Conservation (phyloP, 1,139 yeast species). For the Nematodospora anomalae region DNA sequence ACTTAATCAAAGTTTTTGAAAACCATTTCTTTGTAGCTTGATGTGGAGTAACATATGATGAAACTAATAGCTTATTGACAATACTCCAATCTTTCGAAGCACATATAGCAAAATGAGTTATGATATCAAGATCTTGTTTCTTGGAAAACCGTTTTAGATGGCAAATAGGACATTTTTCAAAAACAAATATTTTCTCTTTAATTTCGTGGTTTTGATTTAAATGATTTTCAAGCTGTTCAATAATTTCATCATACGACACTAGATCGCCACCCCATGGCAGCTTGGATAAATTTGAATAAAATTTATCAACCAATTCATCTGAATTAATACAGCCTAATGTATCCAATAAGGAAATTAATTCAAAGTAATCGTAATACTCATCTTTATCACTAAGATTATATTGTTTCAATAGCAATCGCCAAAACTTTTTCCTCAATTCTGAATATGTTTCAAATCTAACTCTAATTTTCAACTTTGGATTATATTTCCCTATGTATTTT, state of each 20-base stretch:
- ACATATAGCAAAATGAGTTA: constrained; percentile 87
- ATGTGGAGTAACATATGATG: constrained; percentile 75
- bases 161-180: constrained; percentile 79
- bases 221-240: constrained; percentile 51
- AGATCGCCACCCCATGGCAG: constrained; percentile 57
- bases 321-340: constrained; percentile 60
- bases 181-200: constrained; percentile 46
- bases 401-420: constrained; percentile 63
- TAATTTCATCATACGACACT: constrained; percentile 56
- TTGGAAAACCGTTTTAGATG: constrained; percentile 57
- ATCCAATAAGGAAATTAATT: constrained; percentile 58
- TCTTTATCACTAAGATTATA: constrained; percentile 40
- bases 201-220: constrained; percentile 22
- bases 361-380: constrained; percentile 48
- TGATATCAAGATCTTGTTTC: constrained; percentile 62
- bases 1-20: constrained; percentile 73
- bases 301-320: constrained; percentile 44
- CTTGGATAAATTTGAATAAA: constrained; percentile 45
- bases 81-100: constrained; percentile 76
- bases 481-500: constrained; percentile 37
- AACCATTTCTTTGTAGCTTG: constrained; percentile 91
- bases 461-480: constrained; percentile 58
- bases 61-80: constrained; percentile 62
- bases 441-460: constrained; percentile 71
- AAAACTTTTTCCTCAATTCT: constrained; percentile 63